Percentiles rank a stretch among this genome's conserved stretches.
These are phyloP conservation scores for Quercus aquifolioides DNA, from an alignment of 306 rosid genomes.

Conservation along the genomic window DNA sequence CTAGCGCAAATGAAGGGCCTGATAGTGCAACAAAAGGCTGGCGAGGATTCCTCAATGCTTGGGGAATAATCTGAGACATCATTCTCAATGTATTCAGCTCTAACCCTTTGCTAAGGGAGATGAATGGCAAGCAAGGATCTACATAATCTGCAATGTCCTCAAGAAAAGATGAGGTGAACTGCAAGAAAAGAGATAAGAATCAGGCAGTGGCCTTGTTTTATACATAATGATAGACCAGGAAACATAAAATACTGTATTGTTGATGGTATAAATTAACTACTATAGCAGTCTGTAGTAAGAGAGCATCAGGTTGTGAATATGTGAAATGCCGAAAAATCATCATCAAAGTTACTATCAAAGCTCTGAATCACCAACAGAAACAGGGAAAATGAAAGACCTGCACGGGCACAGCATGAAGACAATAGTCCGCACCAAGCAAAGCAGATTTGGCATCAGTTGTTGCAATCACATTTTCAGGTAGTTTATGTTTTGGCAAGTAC, in stretches of 20 bases:
- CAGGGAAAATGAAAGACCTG: slow-evolving; percentile 51
- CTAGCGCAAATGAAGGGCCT: slow-evolving; percentile 90
- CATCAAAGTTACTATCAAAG: neutral
- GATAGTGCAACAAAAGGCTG: slow-evolving; percentile 93
- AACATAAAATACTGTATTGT: neutral
- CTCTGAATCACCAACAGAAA: neutral
- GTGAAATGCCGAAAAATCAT: neutral
- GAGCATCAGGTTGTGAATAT: neutral
- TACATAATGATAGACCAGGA: neutral
- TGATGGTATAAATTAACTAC: too few species aligned
- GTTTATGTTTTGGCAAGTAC: slow-evolving; percentile 71
- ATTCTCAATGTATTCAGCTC: slow-evolving; percentile 85
- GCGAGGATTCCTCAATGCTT: slow-evolving; percentile 73
- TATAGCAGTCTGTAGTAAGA: neutral
- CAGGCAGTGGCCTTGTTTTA: slow-evolving; percentile 5
- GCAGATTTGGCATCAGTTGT: slow-evolving; percentile 86
- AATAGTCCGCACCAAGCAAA: slow-evolving; percentile 69
- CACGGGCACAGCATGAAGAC: slow-evolving; percentile 93
- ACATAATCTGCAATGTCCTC: slow-evolving; percentile 77
- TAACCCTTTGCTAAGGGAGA: slow-evolving; percentile 91
- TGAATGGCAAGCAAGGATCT: slow-evolving; percentile 81
- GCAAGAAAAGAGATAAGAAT: slow-evolving; percentile 36
- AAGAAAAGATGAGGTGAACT: slow-evolving; percentile 83
- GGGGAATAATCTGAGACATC: slow-evolving; percentile 95
- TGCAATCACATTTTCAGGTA: slow-evolving; percentile 78